Percentiles rank a stretch among this genome's conserved stretches.
These are phyloP conservation scores for Aspergillus fumigatus DNA, from an alignment of 2,329 filamentous ascomycete genomes.

Conservation along the genomic window DNA sequence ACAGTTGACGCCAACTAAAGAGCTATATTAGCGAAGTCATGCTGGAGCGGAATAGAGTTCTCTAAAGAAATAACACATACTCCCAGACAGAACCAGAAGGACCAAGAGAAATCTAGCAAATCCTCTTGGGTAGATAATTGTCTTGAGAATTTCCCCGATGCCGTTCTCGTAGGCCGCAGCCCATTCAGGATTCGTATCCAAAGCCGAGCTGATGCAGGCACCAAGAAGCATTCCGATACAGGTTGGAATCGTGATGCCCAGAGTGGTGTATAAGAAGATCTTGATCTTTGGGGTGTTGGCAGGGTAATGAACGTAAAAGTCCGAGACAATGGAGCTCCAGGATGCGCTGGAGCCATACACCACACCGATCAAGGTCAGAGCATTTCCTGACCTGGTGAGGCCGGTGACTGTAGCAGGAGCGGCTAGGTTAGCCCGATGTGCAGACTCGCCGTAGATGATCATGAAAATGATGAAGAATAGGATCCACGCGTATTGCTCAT, in stretches of 20 bases:
- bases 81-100: constrained; percentile 31
- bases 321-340: constrained; percentile 44
- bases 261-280: constrained; percentile 46
- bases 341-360: constrained; percentile 49
- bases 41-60: not conserved
- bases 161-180: constrained; percentile 26
- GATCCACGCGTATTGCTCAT: constrained; percentile 30
- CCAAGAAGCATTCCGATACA: constrained; percentile 48
- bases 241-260: constrained; percentile 47
- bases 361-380: constrained; percentile 43
- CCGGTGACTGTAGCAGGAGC: constrained; percentile 34
- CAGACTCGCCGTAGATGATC: constrained; percentile 47
- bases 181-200: constrained; percentile 42
- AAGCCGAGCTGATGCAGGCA: constrained; percentile 40
- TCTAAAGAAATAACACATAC: constrained; percentile 2
- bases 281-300: constrained; percentile 44
- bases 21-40: not conserved
- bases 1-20: constrained; percentile 42
- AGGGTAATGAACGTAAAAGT: constrained; percentile 48
- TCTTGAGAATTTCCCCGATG: constrained; percentile 45
- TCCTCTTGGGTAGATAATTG: constrained; percentile 42
- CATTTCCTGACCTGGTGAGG: constrained; percentile 34
- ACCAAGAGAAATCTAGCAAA: constrained; percentile 45
- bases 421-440: constrained; percentile 37
- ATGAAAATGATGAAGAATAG: constrained; percentile 37